Conservation (phyloP, 2,329 filamentous ascomycete genomes). For the Penicillium thymicola region DNA sequence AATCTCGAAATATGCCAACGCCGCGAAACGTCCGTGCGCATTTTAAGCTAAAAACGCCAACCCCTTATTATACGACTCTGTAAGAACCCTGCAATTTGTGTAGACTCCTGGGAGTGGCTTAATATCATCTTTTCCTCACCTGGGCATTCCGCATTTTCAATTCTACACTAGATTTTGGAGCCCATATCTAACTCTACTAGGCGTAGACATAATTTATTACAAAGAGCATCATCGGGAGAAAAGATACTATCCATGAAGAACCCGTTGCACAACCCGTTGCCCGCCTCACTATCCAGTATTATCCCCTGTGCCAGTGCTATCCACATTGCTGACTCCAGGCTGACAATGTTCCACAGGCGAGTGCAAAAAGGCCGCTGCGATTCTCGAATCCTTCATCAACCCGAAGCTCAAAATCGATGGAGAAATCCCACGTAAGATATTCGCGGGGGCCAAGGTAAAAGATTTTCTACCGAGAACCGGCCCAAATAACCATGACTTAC, state of each 20-base stretch:
- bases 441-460: slow-evolving; percentile 80
- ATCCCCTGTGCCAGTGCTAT: not conserved
- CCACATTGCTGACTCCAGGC: not conserved
- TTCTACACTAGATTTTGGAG: not conserved
- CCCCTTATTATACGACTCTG: not conserved
- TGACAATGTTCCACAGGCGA: slow-evolving; percentile 62
- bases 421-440: slow-evolving; percentile 83
- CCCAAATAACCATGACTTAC: not conserved
- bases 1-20: not conserved
- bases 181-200: not conserved
- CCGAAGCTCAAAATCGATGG: slow-evolving; percentile 95
- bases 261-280: slow-evolving; percentile 5
- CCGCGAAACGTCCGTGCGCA: not conserved
- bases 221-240: not conserved
- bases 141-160: not conserved
- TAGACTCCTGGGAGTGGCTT: not conserved
- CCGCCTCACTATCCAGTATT: slow-evolving; percentile 9
- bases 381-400: slow-evolving; percentile 88
- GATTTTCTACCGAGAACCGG: not conserved
- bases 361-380: slow-evolving; percentile 94
- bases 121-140: not conserved
- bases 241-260: not conserved
- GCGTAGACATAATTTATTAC: not conserved
- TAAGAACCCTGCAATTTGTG: not conserved
- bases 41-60: not conserved